Base-by-base conservation (phyloP, 140 eudicot species). In the Stevia rebaudiana region DNA sequence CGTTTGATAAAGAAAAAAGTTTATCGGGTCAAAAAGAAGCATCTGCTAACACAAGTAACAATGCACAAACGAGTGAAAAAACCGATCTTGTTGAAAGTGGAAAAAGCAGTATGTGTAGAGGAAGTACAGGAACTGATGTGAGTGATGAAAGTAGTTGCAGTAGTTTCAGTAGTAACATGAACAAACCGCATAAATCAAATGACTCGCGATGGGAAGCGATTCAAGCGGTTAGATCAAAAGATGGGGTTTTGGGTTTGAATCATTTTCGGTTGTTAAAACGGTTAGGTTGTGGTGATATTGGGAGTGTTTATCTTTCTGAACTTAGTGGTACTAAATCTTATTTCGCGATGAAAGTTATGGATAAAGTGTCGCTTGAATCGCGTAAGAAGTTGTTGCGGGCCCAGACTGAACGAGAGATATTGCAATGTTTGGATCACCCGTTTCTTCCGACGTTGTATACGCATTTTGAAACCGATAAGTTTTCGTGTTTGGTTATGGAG, bases 301-400 rank as follows among this genome's bases (percentile, higher is more conserved):
- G 97, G 21, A 86, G 97, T 72, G 97, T 90, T 1, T 86, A 86
- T 72, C 80, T 90, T 10, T 78, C 97, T 2, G 97, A 90, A 68
- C 72, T 90, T 76, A 76, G 86, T 72, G 95, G 97, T 18, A 84
- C 90, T 0, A 82, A 76, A 58, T 79, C 88, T 62, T 86, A 80
- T 60, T 90, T 90, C 73, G 97, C 97, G 0, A 90, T 90, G 97
- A 90, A 90, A 62, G 97, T 90, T 2, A 86, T 90, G 97, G 97
- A 90, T 70, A 90, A 90, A 72, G 90, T 86, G 44, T 76, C 86
- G 0, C 57, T 90, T 22, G 97, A 89, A 18, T 69, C 88, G 30
- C 90, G 95, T 3, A 90, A 90, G 61, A 90, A 90, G 65, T 70
- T 90, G 66, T 84, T 84, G 13, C 77, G 97, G n/a, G 97, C 97